phyloP scores from a whole-genome alignment of 2,329 filamentous ascomycete species.

The Boeremia lycopersici region DNA sequence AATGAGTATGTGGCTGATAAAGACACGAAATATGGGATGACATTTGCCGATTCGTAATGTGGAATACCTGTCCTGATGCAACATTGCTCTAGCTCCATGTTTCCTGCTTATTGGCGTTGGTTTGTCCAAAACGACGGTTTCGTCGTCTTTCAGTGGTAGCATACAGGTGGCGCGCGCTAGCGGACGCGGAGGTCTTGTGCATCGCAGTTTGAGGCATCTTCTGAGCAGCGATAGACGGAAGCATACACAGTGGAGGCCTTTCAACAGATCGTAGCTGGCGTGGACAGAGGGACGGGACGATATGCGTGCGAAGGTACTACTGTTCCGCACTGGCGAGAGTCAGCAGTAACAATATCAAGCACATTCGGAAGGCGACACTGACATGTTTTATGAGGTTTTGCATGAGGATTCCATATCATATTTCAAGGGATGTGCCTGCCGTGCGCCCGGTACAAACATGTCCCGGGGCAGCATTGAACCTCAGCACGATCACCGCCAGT shows the following conservation, averaged over 20 bases:
- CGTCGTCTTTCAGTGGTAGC: slow-evolving; percentile 27
- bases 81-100: slow-evolving; percentile 35
- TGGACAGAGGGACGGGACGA: background rate
- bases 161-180: slow-evolving; percentile 18
- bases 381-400: background rate
- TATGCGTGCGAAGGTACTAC: background rate
- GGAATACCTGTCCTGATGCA: slow-evolving; percentile 25
- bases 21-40: slow-evolving; percentile 32
- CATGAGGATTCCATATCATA: background rate
- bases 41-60: slow-evolving; percentile 36
- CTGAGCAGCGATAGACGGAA: slow-evolving; percentile 22
- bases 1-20: slow-evolving; percentile 26
- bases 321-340: background rate
- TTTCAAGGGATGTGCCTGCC: background rate
- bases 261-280: slow-evolving; percentile 23
- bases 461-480: background rate
- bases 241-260: slow-evolving; percentile 26
- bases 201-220: slow-evolving; percentile 20
- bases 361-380: slow-evolving; percentile 3
- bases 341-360: background rate
- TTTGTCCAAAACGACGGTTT: slow-evolving; percentile 21
- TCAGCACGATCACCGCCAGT: background rate
- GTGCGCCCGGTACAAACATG: background rate
- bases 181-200: slow-evolving; percentile 23
- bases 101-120: slow-evolving; percentile 35